Evolutionary conservation across 2,329 filamentous ascomycete genomes (phyloP), one percentile per base, ranked within the genome.

Genomic region (Chaetomium sp.): DNA sequence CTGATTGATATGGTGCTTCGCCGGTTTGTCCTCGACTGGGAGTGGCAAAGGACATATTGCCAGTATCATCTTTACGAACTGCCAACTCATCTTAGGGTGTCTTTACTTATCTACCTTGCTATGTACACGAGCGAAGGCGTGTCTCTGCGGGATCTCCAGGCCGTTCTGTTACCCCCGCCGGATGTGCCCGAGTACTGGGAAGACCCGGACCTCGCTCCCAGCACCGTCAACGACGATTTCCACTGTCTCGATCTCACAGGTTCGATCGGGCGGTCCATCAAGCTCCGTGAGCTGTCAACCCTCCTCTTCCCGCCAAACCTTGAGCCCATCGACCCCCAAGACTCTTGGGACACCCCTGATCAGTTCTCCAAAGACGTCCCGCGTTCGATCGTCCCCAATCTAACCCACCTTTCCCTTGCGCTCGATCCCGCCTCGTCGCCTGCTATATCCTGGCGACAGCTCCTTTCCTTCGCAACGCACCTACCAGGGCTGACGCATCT

Each of bases 391-490:
- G 68, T 85, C 42, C 80, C 81, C 8, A 79, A 79, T 57, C 71
- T 86, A 10, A 84, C 81, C 0, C 81, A 84, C 60, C 72, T 86
- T 7, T 85, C 81, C 1, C 76, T 86, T 2, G 80, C 81, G 4
- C 61, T 81, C 59, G 11, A 54, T 55, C 54, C 48, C 3, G 7
- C 37, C 3, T 49, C 43, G 37, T 32, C 32, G 14, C 45, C 19
- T 6, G 19, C 32, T 5, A 73, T 75, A 12, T 83, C 81, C 1
- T 86, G 82, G 83, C 78, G 75, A 48, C 79, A 82, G 38, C 74
- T 86, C 4, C 70, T 86, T 32, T 62, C 73, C 1, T 67, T 86
- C n/a, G 75, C 80, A 0, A 66, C 71, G 9, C 80, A 78, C 60
- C 66, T 83, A 6, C 53, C 74, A 0, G 76, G 73, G 11, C 68